These are phyloP conservation scores for Fusarium sp. DNA, from an alignment of 2,329 filamentous ascomycete species.

Conservation along the genomic window DNA sequence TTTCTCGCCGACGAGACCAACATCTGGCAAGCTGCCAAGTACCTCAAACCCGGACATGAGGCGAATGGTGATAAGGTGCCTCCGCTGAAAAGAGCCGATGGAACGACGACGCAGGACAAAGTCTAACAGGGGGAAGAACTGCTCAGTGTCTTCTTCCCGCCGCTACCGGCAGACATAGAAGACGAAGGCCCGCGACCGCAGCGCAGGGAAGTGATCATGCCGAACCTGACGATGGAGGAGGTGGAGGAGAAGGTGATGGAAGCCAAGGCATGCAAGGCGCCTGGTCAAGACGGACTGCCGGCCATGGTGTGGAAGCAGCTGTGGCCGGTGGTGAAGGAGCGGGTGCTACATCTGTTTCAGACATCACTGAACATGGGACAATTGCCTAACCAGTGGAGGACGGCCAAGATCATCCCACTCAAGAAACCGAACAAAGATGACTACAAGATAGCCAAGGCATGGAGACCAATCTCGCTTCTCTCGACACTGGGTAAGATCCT, in stretches of 20 bases:
- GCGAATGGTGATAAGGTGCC: background rate
- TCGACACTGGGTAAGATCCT: no score
- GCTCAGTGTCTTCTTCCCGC: conserved; percentile 24
- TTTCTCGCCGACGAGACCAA: background rate
- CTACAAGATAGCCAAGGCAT: no score
- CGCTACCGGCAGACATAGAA: background rate
- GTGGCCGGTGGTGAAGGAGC: conserved; percentile 9
- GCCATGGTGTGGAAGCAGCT: background rate
- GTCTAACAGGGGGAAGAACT: background rate
- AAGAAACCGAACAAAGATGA: no score
- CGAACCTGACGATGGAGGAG: background rate
- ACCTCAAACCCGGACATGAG: background rate
- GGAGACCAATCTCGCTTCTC: no score
- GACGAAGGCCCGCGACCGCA: background rate
- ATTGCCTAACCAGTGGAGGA: no score
- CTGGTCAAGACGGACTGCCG: background rate
- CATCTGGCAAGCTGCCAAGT: background rate
- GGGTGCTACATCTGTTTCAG: no score
- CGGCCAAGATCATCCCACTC: no score
- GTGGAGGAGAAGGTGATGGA: conserved; percentile 24
- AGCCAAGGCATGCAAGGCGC: conserved; percentile 11
- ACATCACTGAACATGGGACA: no score
- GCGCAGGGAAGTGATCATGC: conserved; percentile 22
- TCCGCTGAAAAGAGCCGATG: background rate
- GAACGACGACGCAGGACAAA: background rate